These are phyloP conservation scores for Alternaria atra DNA, from an alignment of 2,329 filamentous ascomycete species.

Conservation along the genomic window DNA sequence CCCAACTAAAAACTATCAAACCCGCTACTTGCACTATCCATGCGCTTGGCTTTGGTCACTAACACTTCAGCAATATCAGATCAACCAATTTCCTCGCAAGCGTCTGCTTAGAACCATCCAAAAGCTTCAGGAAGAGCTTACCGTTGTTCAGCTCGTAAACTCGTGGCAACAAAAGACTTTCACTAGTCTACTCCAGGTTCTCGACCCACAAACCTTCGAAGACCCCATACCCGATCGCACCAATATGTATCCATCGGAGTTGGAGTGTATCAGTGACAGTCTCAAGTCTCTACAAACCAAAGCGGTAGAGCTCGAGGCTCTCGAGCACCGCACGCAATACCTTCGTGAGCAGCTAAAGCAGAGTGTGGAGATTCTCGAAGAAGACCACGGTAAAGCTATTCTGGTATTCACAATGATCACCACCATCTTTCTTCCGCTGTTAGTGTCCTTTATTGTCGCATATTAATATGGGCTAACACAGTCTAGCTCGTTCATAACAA, in stretches of 20 bases:
- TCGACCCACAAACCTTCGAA: slow-evolving; percentile 9
- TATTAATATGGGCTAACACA: not conserved
- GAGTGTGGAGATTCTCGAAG: slow-evolving; percentile 21
- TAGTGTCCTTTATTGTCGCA: slow-evolving; percentile 24
- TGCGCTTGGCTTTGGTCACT: not conserved
- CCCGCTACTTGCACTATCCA: not conserved
- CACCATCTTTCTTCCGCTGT: slow-evolving; percentile 42
- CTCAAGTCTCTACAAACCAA: slow-evolving; percentile 6
- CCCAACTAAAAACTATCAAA: too few species aligned
- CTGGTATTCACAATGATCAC: slow-evolving; percentile 38
- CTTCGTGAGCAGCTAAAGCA: slow-evolving; percentile 26
- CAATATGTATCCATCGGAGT: slow-evolving; percentile 7
- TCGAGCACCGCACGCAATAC: slow-evolving; percentile 7
- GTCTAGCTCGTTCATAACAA: slow-evolving; percentile 20
- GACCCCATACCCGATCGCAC: not conserved
- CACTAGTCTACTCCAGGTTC: not conserved
- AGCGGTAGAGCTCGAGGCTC: slow-evolving; percentile 19
- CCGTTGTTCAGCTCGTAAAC: slow-evolving; percentile 16
- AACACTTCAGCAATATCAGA: slow-evolving; percentile 18
- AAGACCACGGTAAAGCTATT: slow-evolving; percentile 22
- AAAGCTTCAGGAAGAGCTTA: slow-evolving; percentile 20
- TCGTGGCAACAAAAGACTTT: slow-evolving; percentile 17
- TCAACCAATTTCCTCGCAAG: slow-evolving; percentile 18
- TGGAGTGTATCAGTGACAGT: slow-evolving; percentile 3
- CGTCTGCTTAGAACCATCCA: slow-evolving; percentile 21